Percentiles rank a stretch among this genome's conserved stretches.
These are phyloP conservation scores for Boletus vermiculosoides DNA, from an alignment of 768 basidiomycete species.

Conservation along the genomic window DNA sequence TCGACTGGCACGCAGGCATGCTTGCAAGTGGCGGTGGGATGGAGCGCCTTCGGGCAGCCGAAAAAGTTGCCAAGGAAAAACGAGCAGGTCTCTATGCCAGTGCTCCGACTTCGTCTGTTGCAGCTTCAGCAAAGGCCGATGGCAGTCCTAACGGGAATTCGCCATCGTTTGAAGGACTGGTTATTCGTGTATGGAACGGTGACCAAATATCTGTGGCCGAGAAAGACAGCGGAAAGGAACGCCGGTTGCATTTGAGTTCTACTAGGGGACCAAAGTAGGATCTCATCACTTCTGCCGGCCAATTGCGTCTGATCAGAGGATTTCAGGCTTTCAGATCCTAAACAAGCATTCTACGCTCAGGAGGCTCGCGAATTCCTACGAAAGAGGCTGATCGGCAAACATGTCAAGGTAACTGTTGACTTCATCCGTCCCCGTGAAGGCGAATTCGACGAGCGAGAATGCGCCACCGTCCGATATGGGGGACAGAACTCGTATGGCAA, in stretches of 20 bases:
- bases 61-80: constrained; percentile 77
- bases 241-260: constrained; percentile 83
- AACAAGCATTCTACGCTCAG: constrained; percentile 82
- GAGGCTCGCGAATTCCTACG: constrained; percentile 94
- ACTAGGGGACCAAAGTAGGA: constrained; percentile 78
- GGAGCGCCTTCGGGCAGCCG: constrained; percentile 83
- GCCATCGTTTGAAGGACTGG: constrained; percentile 74
- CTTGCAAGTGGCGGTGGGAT: constrained; percentile 80
- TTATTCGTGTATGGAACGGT: constrained; percentile 86
- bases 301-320: constrained; percentile 2
- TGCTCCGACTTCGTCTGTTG: constrained; percentile 36
- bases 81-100: constrained; percentile 69
- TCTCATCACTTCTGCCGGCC: background rate
- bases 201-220: constrained; percentile 85
- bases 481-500: constrained; percentile 67
- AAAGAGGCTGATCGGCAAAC: constrained; percentile 89
- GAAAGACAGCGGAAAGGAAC: constrained; percentile 72
- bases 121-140: constrained; percentile 45
- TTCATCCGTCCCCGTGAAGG: constrained; percentile 91
- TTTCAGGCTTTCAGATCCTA: constrained; percentile 75
- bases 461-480: constrained; percentile 84
- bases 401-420: constrained; percentile 80
- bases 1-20: constrained; percentile 98
- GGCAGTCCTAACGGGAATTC: constrained; percentile 43
- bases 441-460: constrained; percentile 91